These are phyloP conservation scores for Dalbergia oliveri DNA, from an alignment of 306 rosid species.

Conservation along the genomic window DNA sequence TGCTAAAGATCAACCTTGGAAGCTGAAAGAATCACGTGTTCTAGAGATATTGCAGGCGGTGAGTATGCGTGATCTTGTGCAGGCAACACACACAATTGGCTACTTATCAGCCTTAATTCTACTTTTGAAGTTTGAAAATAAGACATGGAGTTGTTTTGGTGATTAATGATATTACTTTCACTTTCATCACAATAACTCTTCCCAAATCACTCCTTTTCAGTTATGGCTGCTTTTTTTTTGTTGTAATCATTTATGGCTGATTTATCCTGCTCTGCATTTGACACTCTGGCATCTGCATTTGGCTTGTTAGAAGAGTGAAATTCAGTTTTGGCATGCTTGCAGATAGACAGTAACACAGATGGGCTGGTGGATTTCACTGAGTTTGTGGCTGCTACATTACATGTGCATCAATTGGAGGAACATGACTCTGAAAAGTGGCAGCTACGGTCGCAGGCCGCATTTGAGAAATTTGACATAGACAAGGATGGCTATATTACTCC, in stretches of 20 bases:
- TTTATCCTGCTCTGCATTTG: background rate
- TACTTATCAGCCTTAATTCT: background rate
- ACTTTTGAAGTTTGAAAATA: background rate
- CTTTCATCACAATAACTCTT: background rate
- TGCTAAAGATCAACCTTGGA: constrained; percentile 91
- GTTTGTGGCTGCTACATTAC: constrained; percentile 90
- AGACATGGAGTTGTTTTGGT: constrained; percentile 28
- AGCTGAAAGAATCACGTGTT: constrained; percentile 77
- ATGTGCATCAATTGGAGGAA: constrained; percentile 87
- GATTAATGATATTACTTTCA: background rate
- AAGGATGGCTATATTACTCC: constrained; percentile 86
- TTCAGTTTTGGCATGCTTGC: constrained; percentile 39
- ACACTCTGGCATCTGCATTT: background rate
- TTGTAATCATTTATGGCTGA: too few relatives aligned
- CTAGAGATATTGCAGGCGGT: constrained; percentile 83
- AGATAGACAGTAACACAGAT: constrained; percentile 90
- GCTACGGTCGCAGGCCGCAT: constrained; percentile 77
- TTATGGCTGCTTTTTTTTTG: background rate
- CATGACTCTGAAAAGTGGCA: constrained; percentile 84
- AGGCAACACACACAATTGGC: background rate
- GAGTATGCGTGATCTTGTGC: constrained; percentile 42
- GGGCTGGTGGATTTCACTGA: constrained; percentile 89
- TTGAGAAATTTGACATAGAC: constrained; percentile 83
- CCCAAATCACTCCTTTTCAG: constrained; percentile 14
- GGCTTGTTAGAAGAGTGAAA: constrained; percentile 30